A percentile compares a stretch with the other conserved stretches of the same genome.
phyloP scores from a whole-genome alignment of 176 grass and related monocot genomes.

The Musa troglodytarum region DNA sequence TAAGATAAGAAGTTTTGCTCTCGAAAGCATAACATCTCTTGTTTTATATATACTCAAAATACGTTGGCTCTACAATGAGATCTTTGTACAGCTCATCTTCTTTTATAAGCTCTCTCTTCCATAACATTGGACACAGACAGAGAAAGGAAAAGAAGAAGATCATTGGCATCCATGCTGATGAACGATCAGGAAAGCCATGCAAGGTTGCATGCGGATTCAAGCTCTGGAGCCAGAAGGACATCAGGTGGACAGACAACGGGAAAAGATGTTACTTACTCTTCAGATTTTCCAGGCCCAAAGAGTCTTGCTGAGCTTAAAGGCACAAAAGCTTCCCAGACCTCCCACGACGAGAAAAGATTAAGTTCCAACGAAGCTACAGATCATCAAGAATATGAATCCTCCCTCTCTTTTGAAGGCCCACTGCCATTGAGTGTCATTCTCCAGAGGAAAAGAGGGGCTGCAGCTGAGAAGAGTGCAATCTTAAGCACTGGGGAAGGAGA shows the following conservation, averaged over 20 bases:
- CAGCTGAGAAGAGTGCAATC: not conserved
- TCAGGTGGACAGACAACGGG: not conserved
- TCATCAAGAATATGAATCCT: constrained; percentile 10
- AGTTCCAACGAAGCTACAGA: not conserved
- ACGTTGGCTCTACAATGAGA: no score
- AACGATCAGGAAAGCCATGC: not conserved
- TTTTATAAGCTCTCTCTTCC: no score
- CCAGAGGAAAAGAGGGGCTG: constrained; percentile 43
- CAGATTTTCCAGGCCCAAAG: constrained; percentile 7
- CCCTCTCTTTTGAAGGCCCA: constrained; percentile 41
- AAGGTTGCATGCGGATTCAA: not conserved
- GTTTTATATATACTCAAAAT: no score
- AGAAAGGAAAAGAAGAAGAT: not conserved
- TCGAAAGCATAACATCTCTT: not conserved
- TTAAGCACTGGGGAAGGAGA: not conserved
- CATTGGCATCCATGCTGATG: not conserved
- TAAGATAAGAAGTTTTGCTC: not conserved
- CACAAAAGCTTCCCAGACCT: not conserved
- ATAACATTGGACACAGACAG: no score
- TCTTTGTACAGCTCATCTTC: no score
- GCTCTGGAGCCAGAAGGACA: not conserved
- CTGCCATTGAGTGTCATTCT: constrained; percentile 44
- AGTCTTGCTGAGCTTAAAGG: constrained; percentile 12
- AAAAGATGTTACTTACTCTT: not conserved
- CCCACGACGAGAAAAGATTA: constrained; percentile 17